phyloP scores from a whole-genome alignment of 257 asterid genomes.

The Pogostemon cablin region DNA sequence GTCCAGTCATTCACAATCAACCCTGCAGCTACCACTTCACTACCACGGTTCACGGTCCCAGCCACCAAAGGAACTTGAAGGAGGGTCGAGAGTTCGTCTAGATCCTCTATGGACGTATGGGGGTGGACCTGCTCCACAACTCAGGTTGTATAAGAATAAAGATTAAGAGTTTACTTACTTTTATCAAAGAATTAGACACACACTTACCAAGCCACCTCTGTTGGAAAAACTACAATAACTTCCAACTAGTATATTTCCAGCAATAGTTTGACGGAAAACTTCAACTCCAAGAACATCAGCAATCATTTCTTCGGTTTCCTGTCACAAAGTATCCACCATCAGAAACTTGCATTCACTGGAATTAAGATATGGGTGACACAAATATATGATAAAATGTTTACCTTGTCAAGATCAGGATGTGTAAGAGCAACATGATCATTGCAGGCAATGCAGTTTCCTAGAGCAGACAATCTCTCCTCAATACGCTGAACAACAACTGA shows the following conservation, averaged over 20 bases:
- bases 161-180: neutral
- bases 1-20: conserved; percentile 86
- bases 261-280: conserved; percentile 85
- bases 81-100: conserved; percentile 86
- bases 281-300: conserved; percentile 95
- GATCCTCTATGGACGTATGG: conserved; percentile 84
- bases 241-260: conserved; percentile 87
- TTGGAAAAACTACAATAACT: conserved; percentile 78
- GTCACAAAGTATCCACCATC: conserved; percentile 16
- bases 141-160: neutral
- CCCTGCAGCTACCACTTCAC: conserved; percentile 83
- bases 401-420: conserved; percentile 88
- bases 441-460: conserved; percentile 91
- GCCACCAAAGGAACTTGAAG: conserved; percentile 93
- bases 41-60: conserved; percentile 93
- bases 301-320: conserved; percentile 95
- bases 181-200: neutral
- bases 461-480: conserved; percentile 87
- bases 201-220: conserved; percentile 88
- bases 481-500: conserved; percentile 88
- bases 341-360: conserved; percentile 12
- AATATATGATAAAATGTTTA: conserved; percentile 31
- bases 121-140: conserved; percentile 72
- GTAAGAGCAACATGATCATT: conserved; percentile 95
- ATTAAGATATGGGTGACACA: neutral